phyloP scores from a whole-genome alignment of 148 eudicot species.

The Bassia scoparia region DNA sequence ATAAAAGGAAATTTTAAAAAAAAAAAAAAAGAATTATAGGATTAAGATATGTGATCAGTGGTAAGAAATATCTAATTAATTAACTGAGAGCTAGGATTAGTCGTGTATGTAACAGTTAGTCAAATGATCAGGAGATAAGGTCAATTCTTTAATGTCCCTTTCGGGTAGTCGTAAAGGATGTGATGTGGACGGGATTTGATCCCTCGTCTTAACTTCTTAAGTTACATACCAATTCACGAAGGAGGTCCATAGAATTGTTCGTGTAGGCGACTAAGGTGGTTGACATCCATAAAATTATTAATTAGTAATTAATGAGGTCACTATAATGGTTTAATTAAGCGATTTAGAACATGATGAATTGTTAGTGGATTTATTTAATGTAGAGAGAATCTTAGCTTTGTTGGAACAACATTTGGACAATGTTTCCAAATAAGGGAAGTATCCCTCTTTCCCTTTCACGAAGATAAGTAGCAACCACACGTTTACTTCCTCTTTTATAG shows the following conservation, averaged over 20 bases:
- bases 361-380: not conserved
- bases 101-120: too few relatives aligned
- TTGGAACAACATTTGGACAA: not conserved
- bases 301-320: not conserved
- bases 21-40: too few relatives aligned
- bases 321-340: not conserved
- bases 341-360: not conserved
- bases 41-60: not conserved
- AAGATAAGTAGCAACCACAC: not conserved
- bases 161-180: not conserved
- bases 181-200: not conserved
- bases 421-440: conserved; percentile 14
- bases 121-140: too few relatives aligned
- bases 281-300: not conserved
- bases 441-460: conserved; percentile 9
- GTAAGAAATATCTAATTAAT: too few relatives aligned
- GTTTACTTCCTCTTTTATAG: not conserved
- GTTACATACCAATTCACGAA: too few relatives aligned
- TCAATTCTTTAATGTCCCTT: not conserved
- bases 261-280: not conserved
- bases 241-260: too few relatives aligned
- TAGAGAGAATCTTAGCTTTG: not conserved
- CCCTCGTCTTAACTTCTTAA: not conserved
- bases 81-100: too few relatives aligned
- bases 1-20: too few relatives aligned